Conservation (phyloP, 257 asterid genomes). For the Nicotiana tabacum region DNA sequence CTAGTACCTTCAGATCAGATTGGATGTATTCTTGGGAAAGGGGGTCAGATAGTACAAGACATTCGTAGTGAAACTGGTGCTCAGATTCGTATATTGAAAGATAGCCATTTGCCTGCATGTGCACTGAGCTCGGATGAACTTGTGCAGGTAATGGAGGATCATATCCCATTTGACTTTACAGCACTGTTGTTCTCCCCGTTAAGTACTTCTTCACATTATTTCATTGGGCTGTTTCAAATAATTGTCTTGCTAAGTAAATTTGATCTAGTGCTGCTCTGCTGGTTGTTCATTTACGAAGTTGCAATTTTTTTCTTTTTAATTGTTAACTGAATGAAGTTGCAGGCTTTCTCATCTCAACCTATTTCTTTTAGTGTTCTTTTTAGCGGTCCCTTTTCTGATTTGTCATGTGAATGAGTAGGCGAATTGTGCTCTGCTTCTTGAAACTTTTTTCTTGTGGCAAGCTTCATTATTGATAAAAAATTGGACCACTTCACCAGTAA, state of each 20-base stretch:
- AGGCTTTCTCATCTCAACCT: background rate
- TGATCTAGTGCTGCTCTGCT: background rate
- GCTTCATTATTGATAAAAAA: background rate
- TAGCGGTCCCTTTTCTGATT: background rate
- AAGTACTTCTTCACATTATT: background rate
- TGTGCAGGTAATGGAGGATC: conserved; percentile 57
- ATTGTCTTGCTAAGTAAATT: background rate
- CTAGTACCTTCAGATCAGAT: conserved; percentile 94
- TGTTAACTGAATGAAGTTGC: background rate
- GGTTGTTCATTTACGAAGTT: background rate
- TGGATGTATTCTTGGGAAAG: conserved; percentile 90
- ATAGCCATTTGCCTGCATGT: conserved; percentile 78
- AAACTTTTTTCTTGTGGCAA: background rate
- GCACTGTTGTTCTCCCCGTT: background rate
- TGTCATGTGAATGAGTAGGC: background rate
- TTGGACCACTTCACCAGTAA: background rate
- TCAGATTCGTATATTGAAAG: conserved; percentile 81
- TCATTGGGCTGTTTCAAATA: background rate
- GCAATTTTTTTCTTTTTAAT: background rate
- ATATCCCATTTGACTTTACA: background rate
- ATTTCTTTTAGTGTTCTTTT: background rate
- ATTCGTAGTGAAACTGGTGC: conserved; percentile 89
- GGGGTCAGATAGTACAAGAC: conserved; percentile 85
- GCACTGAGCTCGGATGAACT: conserved; percentile 90
- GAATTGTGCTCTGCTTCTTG: background rate